These are phyloP conservation scores for Calonectria pteridis DNA, from an alignment of 2,329 filamentous ascomycete genomes.

Conservation along the genomic window DNA sequence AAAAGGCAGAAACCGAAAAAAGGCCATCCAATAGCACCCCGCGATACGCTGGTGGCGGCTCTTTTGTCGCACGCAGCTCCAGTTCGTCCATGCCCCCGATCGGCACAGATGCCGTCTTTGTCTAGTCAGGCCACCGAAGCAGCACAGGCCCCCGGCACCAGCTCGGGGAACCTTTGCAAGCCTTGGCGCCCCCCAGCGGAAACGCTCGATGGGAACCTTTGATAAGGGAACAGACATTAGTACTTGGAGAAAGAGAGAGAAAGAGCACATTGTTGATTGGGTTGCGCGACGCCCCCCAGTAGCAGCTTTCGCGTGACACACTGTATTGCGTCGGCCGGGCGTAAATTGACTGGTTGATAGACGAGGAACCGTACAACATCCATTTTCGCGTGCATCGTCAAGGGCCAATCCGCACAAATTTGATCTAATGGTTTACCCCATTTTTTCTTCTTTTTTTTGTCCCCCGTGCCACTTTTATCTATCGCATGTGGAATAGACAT, in stretches of 20 bases:
- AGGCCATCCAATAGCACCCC: not conserved
- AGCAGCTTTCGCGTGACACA: not conserved
- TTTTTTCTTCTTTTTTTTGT: no score
- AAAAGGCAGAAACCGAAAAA: not conserved
- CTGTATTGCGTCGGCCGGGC: not conserved
- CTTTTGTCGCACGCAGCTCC: conserved; percentile 5
- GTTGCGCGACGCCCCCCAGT: not conserved
- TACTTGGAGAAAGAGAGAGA: no score
- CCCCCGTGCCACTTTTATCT: not conserved
- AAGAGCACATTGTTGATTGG: no score
- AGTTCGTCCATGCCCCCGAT: conserved; percentile 4
- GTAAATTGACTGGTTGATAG: not conserved
- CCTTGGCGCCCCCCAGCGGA: conserved; percentile 15
- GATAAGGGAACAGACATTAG: no score
- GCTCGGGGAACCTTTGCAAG: conserved; percentile 28
- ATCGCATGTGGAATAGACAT: not conserved
- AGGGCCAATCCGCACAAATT: not conserved
- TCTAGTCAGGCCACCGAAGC: conserved; percentile 24
- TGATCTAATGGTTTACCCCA: not conserved
- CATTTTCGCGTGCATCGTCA: not conserved
- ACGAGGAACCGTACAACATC: not conserved
- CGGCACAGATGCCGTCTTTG: conserved; percentile 23
- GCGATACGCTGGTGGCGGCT: conserved; percentile 2
- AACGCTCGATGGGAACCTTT: conserved; percentile 14
- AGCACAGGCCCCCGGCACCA: conserved; percentile 1